Evolutionary conservation across 495 filamentous ascomycete species (phyloP), one percentile per base, ranked within the genome.

Genomic region (Recurvomyces mirabilis): DNA sequence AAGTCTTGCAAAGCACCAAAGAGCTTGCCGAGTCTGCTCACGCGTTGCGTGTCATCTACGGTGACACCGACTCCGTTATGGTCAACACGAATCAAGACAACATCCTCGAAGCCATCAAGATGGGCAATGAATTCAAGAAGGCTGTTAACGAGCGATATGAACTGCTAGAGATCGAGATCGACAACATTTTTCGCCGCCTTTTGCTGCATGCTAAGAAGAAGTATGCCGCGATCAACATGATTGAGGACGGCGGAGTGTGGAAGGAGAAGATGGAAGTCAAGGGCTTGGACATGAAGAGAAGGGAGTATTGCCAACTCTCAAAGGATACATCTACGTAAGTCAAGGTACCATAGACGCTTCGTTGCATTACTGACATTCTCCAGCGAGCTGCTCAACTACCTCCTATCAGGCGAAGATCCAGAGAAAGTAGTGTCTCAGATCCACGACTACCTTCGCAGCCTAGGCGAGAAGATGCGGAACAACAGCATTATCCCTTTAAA

Each of bases 11-110:
- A 42, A 88, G 82, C 56, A 98, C 91, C 43, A 96, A 94, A 63
- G 87, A 93, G 21, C 72, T 98, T 28, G 91, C 88, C 1, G 89
- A 96, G 61, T 82, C 75, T 44, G 87, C 81, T 38, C 75, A 82
- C 29, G 51, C 51, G n/a, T 72, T 98, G 35, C 78, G 83, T 49
- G 91, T 98, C 60, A 94, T 98, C 45, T 98, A 98, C 58, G 91
- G 91, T 65, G 91, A 98, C 66, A 98, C 91, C 18, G 91, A 98
- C 61, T 98, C 91, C 18, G 91, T 98, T 65, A 98, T 98, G 91
- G 94, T 98, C 65, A 96, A 98, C 55, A 94, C 91, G 36, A 94
- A 94, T 60, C 84, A 85, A 38, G 84, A 94, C 58, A 94, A 84
- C 43, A 83, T 96, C 22, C 79, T 82, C 22, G 89, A 94, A 52